These are phyloP conservation scores for Schwanniomyces sp. DNA, from an alignment of 805 yeast species.

Conservation along the genomic window DNA sequence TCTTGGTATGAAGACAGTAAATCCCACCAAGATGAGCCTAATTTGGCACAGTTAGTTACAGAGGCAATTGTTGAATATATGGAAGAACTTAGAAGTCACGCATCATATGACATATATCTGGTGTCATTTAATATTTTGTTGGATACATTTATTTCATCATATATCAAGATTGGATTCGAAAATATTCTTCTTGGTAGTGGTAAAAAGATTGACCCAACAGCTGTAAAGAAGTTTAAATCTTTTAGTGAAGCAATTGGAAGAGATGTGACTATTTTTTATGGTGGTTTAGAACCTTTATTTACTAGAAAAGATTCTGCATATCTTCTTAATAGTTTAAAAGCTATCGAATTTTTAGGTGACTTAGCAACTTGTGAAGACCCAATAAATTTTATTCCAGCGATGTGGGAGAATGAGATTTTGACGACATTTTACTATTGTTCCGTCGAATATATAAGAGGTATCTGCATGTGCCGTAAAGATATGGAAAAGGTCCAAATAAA, in stretches of 20 bases:
- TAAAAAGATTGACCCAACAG: slow-evolving; percentile 39
- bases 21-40: slow-evolving; percentile 28
- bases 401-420: slow-evolving; percentile 60
- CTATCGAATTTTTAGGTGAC: slow-evolving; percentile 40
- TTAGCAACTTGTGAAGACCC: slow-evolving; percentile 41
- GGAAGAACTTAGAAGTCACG: slow-evolving; percentile 55
- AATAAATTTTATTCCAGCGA: slow-evolving; percentile 32
- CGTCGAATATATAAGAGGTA: slow-evolving; percentile 61
- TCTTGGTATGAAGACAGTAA: slow-evolving; percentile 63
- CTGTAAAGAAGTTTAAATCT: slow-evolving; percentile 34
- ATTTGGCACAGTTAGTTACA: slow-evolving; percentile 58
- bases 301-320: slow-evolving; percentile 41
- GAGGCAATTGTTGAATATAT: slow-evolving; percentile 78
- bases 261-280: slow-evolving; percentile 37
- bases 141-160: slow-evolving; percentile 37
- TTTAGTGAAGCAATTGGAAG: slow-evolving; percentile 39
- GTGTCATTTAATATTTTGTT: slow-evolving; percentile 37
- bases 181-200: slow-evolving; percentile 42
- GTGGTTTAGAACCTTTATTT: slow-evolving; percentile 35
- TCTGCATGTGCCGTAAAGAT: slow-evolving; percentile 54
- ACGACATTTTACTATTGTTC: slow-evolving; percentile 77
- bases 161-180: slow-evolving; percentile 40
- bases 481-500: slow-evolving; percentile 31
- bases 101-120: slow-evolving; percentile 41
- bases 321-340: slow-evolving; percentile 38